phyloP scores from a whole-genome alignment of 768 basidiomycete genomes.

The Cyathus striatus region DNA sequence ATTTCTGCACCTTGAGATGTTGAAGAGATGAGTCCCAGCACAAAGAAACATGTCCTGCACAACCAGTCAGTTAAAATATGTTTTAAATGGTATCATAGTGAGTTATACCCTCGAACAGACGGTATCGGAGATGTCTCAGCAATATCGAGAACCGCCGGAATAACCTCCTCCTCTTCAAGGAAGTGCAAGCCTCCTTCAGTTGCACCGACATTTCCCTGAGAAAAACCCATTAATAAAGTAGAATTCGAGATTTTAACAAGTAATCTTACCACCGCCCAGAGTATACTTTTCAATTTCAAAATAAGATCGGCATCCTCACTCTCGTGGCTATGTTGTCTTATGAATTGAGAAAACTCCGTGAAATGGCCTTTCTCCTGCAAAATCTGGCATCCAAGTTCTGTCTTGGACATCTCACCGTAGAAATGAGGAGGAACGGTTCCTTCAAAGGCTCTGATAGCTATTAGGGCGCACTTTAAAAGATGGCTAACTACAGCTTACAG shows the following conservation, averaged over 20 bases:
- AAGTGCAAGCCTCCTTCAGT: slow-evolving; percentile 90
- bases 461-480: not conserved
- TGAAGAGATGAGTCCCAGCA: slow-evolving; percentile 87
- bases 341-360: slow-evolving; percentile 83
- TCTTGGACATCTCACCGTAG: slow-evolving; percentile 97
- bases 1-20: slow-evolving; percentile 92
- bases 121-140: slow-evolving; percentile 86
- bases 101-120: slow-evolving; percentile 80
- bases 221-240: not conserved
- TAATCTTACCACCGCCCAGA: slow-evolving; percentile 92
- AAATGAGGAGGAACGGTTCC: slow-evolving; percentile 92
- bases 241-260: not conserved
- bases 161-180: slow-evolving; percentile 92
- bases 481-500: slow-evolving; percentile 30
- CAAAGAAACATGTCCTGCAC: slow-evolving; percentile 92
- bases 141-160: slow-evolving; percentile 86
- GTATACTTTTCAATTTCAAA: slow-evolving; percentile 85
- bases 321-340: slow-evolving; percentile 83
- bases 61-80: too few relatives aligned
- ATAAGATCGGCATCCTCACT: slow-evolving; percentile 80
- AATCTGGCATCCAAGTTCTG: slow-evolving; percentile 89
- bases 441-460: slow-evolving; percentile 57
- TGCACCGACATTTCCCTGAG: slow-evolving; percentile 89
- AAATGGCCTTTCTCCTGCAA: slow-evolving; percentile 91
- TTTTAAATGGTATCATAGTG: too few relatives aligned